Evolutionary conservation across 2,329 filamentous ascomycete species (phyloP).

Genomic region (Cercospora zeina): DNA sequence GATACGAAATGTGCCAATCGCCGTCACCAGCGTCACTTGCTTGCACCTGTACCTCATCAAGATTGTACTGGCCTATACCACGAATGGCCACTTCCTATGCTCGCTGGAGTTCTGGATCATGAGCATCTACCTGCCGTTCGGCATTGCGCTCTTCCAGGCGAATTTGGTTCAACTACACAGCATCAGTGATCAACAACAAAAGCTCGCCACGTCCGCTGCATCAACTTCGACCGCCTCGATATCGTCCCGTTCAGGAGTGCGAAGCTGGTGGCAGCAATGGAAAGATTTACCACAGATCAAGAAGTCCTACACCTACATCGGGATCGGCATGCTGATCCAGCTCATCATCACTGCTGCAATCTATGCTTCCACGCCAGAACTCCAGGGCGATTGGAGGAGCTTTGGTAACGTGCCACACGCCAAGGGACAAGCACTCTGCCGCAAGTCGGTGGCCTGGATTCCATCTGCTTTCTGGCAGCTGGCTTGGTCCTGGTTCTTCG

Average conservation of each 20-base stretch:
- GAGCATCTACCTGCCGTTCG: constrained; percentile 64
- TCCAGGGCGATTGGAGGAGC: constrained; percentile 34
- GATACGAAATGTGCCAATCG: constrained; percentile 34
- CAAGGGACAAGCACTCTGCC: constrained; percentile 32
- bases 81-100: constrained; percentile 49
- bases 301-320: constrained; percentile 55
- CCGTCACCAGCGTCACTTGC: constrained; percentile 29
- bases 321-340: constrained; percentile 55
- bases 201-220: constrained; percentile 21
- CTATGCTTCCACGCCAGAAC: constrained; percentile 24
- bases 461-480: constrained; percentile 66
- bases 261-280: constrained; percentile 42
- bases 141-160: constrained; percentile 66
- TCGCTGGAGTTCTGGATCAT: constrained; percentile 66
- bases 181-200: constrained; percentile 29
- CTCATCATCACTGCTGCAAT: constrained; percentile 31
- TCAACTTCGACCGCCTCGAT: constrained; percentile 17
- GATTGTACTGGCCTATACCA: constrained; percentile 45
- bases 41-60: constrained; percentile 49
- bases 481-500: constrained; percentile 63
- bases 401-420: constrained; percentile 28
- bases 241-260: background rate
- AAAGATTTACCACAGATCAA: constrained; percentile 45
- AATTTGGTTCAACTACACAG: constrained; percentile 61
- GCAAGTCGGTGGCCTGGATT: constrained; percentile 58